Percentiles rank a stretch among this genome's conserved stretches.
Evolutionary conservation across 257 asterid species (phyloP).

Genomic region (Solanum pinnatisectum): DNA sequence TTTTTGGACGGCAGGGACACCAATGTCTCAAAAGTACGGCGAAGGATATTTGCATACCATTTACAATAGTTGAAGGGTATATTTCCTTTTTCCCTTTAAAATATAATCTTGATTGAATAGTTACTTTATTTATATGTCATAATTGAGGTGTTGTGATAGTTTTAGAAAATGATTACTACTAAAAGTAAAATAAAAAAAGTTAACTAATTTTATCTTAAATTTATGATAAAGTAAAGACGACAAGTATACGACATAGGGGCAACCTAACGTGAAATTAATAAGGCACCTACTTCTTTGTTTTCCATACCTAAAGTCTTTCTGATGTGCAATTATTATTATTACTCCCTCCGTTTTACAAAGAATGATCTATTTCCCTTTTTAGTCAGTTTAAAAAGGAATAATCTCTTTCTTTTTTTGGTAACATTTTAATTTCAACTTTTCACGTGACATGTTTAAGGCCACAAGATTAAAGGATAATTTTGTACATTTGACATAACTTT

Average conservation of each 20-base stretch:
- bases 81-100: too few species aligned
- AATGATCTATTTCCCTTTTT: too few species aligned
- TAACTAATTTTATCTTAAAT: not conserved
- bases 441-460: too few species aligned
- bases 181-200: not conserved
- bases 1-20: fast-evolving
- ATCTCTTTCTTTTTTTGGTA: too few species aligned
- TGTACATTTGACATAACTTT: too few species aligned
- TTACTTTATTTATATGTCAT: not conserved
- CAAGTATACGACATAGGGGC: not conserved
- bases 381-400: too few species aligned
- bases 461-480: too few species aligned
- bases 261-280: not conserved
- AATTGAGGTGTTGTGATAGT: too few species aligned
- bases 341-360: too few species aligned
- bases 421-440: too few species aligned
- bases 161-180: not conserved
- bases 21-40: not conserved
- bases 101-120: too few species aligned
- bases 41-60: fast-evolving
- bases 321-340: too few species aligned
- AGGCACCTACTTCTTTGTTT: not conserved
- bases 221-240: not conserved
- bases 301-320: not conserved
- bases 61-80: not conserved